These are phyloP conservation scores for Cyclotella sp. DNA, from an alignment of 108 stramenopile species.

Conservation along the genomic window DNA sequence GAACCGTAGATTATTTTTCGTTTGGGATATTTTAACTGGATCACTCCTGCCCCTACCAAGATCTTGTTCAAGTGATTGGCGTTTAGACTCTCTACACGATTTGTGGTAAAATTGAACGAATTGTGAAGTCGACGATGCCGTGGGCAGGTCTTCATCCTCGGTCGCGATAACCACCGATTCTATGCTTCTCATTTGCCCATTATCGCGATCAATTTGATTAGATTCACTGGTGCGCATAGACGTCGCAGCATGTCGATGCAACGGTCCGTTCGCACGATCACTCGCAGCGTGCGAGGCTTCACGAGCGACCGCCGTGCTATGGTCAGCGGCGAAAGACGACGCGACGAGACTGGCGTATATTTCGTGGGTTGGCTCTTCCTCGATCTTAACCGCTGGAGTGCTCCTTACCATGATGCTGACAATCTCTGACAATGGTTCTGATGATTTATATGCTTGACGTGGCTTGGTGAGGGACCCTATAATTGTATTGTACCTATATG, in stretches of 20 bases:
- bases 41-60: background rate
- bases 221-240: background rate
- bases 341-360: slow-evolving; percentile 8
- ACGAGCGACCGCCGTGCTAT: background rate
- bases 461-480: too few relatives aligned
- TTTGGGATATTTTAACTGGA: background rate
- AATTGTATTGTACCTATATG: too few relatives aligned
- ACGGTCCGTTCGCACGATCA: background rate
- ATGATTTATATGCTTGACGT: background rate
- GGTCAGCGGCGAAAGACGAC: background rate
- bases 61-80: background rate
- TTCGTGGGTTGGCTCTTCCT: slow-evolving; percentile 11
- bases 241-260: background rate
- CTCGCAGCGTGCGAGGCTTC: background rate
- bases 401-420: background rate
- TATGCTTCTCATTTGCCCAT: background rate
- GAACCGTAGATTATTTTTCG: background rate
- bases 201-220: background rate
- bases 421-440: background rate
- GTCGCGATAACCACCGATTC: background rate
- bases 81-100: background rate
- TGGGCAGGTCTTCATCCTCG: slow-evolving; percentile 1
- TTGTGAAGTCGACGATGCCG: background rate
- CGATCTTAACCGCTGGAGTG: background rate
- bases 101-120: slow-evolving; percentile 16